Evolutionary conservation across 2,329 filamentous ascomycete genomes (phyloP), one percentile per base, ranked within the genome.

Genomic region (Penicillium sp.): DNA sequence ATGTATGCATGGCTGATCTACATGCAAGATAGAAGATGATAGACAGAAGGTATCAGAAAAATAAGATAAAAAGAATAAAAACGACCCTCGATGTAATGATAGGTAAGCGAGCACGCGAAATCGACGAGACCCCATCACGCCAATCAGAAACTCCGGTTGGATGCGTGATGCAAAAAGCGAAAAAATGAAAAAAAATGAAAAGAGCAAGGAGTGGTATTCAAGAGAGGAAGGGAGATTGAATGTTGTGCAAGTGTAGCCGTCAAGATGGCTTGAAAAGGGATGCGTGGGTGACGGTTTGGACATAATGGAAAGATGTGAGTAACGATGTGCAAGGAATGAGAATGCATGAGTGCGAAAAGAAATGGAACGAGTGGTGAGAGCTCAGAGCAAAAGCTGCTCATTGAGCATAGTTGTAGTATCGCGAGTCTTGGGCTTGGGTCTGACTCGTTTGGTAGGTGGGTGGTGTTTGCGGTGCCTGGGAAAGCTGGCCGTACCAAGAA

Each of bases 401-500:
- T 18, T 64, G 63, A 32, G 61, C 57, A 38, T 64, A 64, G 34
- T 58, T 52, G 40, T 63, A 65, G 43, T 67, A 66, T 27, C 59
- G 57, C 14, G 64, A 57, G n/a, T 66, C 63, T 34, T 69, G 70
- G 21, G 61, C 51, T 43, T 64, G 65, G 44, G 59, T 52, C 24
- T 68, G 69, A 55, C 50, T 67, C 49, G 63, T 63, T 24, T 67
- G 66, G 55, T 73, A 67, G 13, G 49, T 53, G 6, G 67, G 57
- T 4, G 65, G 60, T 6, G 56, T 58, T 24, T 59, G 60, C n/a
- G 63, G 54, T 32, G 63, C 59, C n/a, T 64, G 56, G 18, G 46
- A 55, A 29, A 67, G 62, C 40, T 67, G 67, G 21, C 69, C 67
- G 49, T 69, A 70, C 71, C 70, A 72, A 13, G 68, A 69, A 21